Conservation (phyloP, 345 rosid species). For the Euphorbia pulcherrima region DNA sequence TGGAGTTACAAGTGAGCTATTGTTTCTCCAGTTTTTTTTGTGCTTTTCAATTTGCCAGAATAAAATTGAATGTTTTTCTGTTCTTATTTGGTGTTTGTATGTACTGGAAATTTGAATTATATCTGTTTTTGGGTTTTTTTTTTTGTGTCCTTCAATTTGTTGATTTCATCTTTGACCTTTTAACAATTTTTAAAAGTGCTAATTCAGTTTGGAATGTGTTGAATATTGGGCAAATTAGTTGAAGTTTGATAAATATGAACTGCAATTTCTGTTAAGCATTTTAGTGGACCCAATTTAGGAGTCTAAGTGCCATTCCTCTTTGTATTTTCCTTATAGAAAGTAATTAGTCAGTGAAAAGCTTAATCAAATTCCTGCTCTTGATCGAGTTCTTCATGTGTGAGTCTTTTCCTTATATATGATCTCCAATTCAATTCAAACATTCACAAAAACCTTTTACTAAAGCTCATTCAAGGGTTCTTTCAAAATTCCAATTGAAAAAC, state of each 20-base stretch:
- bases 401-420: background rate
- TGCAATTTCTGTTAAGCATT: conserved; percentile 5
- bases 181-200: conserved; percentile 13
- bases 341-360: conserved; percentile 15
- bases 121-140: conserved; percentile 10
- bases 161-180: conserved; percentile 23
- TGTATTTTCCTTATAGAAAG: conserved; percentile 6
- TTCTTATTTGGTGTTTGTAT: conserved; percentile 19
- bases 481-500: no score
- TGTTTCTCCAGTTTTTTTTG: conserved; percentile 40
- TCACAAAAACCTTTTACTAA: background rate
- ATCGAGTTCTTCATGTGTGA: conserved; percentile 3
- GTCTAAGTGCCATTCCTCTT: conserved; percentile 19
- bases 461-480: conserved; percentile 9
- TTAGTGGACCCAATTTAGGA: conserved; percentile 12
- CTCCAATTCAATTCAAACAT: background rate
- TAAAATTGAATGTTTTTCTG: conserved; percentile 4
- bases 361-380: background rate
- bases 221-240: conserved; percentile 24
- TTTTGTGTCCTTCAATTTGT: conserved; percentile 13
- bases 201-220: conserved; percentile 22
- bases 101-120: conserved; percentile 20
- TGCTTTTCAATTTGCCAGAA: background rate
- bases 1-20: conserved; percentile 98
- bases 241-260: conserved; percentile 13